Evolutionary conservation across 352 stramenopile genomes (phyloP).

Genomic region (Pythium periplocum): DNA sequence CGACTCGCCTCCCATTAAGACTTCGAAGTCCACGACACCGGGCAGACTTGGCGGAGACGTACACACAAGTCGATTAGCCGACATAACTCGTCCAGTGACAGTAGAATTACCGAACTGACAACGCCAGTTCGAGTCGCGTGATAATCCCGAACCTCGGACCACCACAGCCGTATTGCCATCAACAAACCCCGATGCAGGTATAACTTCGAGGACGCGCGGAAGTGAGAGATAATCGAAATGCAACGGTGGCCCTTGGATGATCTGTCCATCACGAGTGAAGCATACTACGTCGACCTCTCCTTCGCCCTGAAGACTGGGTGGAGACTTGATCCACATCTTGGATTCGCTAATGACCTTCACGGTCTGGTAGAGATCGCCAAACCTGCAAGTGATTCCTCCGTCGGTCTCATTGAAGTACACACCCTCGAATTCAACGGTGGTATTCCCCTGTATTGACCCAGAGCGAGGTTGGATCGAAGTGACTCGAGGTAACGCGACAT

Average conservation of each 20-base stretch:
- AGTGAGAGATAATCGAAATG: not conserved
- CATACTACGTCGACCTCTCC: no score
- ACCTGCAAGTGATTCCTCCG: conserved; percentile 1
- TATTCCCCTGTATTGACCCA: conserved; percentile 7
- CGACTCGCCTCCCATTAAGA: no score
- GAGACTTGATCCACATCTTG: no score
- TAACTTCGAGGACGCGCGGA: not conserved
- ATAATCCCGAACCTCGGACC: not conserved
- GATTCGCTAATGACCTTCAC: no score
- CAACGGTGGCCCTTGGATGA: not conserved
- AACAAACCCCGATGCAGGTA: not conserved
- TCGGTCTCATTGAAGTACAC: conserved; percentile 7
- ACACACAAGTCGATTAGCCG: conserved; percentile 7
- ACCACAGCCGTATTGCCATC: conserved; percentile 2
- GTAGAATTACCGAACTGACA: conserved; percentile 10
- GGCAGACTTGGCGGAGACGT: not conserved
- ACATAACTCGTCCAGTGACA: conserved; percentile 1
- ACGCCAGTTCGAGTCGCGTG: not conserved
- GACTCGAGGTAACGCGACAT: not conserved
- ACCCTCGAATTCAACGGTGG: conserved; percentile 6
- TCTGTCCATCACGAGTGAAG: not conserved
- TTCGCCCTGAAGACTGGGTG: no score
- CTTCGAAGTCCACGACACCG: no score
- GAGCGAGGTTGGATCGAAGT: conserved; percentile 1
- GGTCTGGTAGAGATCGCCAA: not conserved